Evolutionary conservation across 495 filamentous ascomycete species (phyloP).

Genomic region (Penicillium nucicola): DNA sequence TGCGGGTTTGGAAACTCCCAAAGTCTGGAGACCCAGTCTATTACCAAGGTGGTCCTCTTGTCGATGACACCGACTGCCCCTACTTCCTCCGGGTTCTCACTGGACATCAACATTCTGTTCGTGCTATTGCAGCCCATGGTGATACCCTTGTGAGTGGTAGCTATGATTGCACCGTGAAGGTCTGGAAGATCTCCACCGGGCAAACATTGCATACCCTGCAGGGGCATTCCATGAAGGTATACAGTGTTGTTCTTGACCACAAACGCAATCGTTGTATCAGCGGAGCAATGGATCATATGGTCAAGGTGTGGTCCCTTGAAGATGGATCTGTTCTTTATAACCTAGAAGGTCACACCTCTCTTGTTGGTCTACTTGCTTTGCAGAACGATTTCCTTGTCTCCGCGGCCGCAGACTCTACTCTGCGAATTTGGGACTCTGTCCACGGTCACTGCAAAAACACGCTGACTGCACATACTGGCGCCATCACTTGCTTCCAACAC

Average conservation of each 20-base stretch:
- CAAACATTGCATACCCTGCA: slow-evolving; percentile 83
- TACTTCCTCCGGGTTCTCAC: slow-evolving; percentile 87
- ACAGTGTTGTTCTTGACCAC: slow-evolving; percentile 93
- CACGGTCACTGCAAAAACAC: slow-evolving; percentile 86
- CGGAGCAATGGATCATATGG: slow-evolving; percentile 95
- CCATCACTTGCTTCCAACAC: slow-evolving; percentile 99
- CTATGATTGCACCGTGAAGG: slow-evolving; percentile 93
- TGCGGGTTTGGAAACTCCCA: slow-evolving; percentile 96
- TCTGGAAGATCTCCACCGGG: slow-evolving; percentile 96
- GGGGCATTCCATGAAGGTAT: slow-evolving; percentile 92
- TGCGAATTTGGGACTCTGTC: slow-evolving; percentile 97
- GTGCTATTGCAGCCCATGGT: slow-evolving; percentile 91
- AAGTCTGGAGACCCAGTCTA: slow-evolving; percentile 69
- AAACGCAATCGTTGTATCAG: slow-evolving; percentile 94
- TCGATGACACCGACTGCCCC: slow-evolving; percentile 81
- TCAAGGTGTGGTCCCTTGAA: slow-evolving; percentile 98
- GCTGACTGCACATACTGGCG: slow-evolving; percentile 88
- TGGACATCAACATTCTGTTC: slow-evolving; percentile 93
- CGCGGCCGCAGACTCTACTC: slow-evolving; percentile 90
- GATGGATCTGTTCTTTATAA: slow-evolving; percentile 83
- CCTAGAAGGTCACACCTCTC: slow-evolving; percentile 88
- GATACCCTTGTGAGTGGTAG: slow-evolving; percentile 98
- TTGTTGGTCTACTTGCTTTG: slow-evolving; percentile 89
- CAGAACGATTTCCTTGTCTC: slow-evolving; percentile 86
- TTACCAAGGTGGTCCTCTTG: slow-evolving; percentile 69